Conservation (phyloP, 768 basidiomycete genomes). For the Macrolepiota albuminosa region DNA sequence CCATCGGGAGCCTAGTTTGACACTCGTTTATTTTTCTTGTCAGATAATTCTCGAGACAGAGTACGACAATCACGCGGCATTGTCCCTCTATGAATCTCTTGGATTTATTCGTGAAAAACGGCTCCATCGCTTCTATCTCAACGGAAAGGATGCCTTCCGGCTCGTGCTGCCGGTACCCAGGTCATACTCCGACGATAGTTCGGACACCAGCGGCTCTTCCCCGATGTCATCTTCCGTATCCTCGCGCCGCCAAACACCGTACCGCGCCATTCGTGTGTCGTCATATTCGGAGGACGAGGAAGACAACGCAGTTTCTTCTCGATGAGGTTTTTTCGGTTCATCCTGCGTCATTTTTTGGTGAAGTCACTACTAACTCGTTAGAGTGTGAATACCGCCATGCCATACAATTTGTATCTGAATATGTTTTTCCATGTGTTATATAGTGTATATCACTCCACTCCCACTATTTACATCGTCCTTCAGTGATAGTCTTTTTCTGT, state of each 20-base stretch:
- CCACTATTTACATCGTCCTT: not conserved
- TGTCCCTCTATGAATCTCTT: constrained; percentile 85
- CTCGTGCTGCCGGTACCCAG: constrained; percentile 62
- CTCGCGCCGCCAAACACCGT: constrained; percentile 21
- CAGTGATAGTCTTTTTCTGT: not conserved
- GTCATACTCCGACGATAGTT: constrained; percentile 29
- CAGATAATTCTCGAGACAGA: constrained; percentile 96
- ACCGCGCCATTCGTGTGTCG: constrained; percentile 41
- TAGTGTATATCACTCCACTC: not conserved
- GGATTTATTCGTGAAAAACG: constrained; percentile 97
- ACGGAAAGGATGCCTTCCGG: constrained; percentile 93
- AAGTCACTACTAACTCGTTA: not conserved
- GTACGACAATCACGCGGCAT: constrained; percentile 83
- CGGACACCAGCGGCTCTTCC: constrained; percentile 25
- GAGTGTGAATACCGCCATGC: not conserved
- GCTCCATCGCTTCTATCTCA: constrained; percentile 92
- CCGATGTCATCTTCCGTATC: constrained; percentile 14
- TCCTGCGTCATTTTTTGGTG: not conserved
- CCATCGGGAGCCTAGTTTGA: not conserved
- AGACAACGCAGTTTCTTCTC: constrained; percentile 29
- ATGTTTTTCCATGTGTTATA: not conserved
- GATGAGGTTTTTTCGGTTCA: constrained; percentile 19
- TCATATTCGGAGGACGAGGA: constrained; percentile 44
- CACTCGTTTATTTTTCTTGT: not conserved
- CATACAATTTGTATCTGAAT: constrained; percentile 2